A percentile compares a stretch with the other conserved stretches of the same genome.
phyloP scores from a whole-genome alignment of 148 eudicot species.

The Rhododendron ovatum region DNA sequence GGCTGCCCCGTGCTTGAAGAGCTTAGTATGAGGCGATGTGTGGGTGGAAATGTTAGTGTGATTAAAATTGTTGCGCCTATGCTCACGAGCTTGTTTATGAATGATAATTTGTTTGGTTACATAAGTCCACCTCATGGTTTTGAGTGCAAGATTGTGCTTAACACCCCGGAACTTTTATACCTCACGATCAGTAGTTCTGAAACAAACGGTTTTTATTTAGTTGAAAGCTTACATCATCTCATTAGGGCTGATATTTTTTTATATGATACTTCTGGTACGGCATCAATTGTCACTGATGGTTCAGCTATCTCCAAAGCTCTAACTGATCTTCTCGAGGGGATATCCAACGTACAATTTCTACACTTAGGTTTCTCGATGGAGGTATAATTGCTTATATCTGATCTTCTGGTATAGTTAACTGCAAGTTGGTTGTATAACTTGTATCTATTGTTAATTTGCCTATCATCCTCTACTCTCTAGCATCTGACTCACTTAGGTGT shows the following conservation, averaged over 20 bases:
- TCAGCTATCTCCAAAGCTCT: neutral
- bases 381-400: neutral
- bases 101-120: too few species aligned
- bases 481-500: neutral
- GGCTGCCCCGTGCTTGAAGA: neutral
- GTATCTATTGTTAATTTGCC: neutral
- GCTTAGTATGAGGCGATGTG: too few species aligned
- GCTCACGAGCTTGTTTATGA: constrained; percentile 2
- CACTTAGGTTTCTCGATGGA: neutral
- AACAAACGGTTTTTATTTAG: too few species aligned
- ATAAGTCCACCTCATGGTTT: neutral
- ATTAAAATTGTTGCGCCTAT: constrained; percentile 8
- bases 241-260: too few species aligned
- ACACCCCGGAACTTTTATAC: too few species aligned
- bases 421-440: neutral
- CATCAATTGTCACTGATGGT: too few species aligned
- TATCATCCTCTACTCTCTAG: neutral
- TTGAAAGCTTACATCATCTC: too few species aligned
- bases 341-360: constrained; percentile 16
- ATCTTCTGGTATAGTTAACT: neutral
- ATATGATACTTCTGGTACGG: too few species aligned
- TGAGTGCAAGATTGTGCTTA: neutral
- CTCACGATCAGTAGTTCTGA: too few species aligned
- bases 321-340: constrained; percentile 3
- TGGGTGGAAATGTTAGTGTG: neutral